A percentile compares a stretch with the other conserved stretches of the same genome.
These are phyloP conservation scores for Eucalyptus pauciflora DNA, from an alignment of 345 rosid genomes.

Conservation along the genomic window DNA sequence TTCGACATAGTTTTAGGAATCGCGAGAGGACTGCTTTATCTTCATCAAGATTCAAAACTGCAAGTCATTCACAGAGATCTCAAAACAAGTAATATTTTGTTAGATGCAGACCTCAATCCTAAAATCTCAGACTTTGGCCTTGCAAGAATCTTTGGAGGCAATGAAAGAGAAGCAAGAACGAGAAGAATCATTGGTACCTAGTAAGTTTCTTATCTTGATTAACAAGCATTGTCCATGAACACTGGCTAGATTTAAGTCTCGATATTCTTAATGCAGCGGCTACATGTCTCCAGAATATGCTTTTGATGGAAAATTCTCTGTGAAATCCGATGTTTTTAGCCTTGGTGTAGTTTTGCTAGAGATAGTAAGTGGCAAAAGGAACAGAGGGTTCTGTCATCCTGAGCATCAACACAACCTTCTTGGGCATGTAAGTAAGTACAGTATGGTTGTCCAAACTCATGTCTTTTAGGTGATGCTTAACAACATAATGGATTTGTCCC, in stretches of 20 bases:
- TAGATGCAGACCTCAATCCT: neutral
- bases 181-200: neutral
- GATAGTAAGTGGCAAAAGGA: constrained; percentile 34
- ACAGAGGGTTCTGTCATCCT: constrained; percentile 23
- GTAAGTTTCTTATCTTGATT: neutral
- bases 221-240: neutral
- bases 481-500: neutral
- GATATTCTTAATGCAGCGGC: neutral
- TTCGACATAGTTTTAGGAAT: neutral
- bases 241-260: neutral
- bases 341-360: constrained; percentile 33
- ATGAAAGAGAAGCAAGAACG: neutral
- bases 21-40: neutral
- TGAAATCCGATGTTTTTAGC: constrained; percentile 37
- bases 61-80: neutral
- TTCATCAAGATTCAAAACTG: neutral
- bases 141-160: neutral
- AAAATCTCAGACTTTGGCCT: neutral
- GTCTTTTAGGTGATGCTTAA: neutral
- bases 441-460: neutral
- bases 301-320: constrained; percentile 25
- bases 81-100: neutral
- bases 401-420: constrained; percentile 8
- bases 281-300: neutral
- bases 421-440: neutral